Base-by-base conservation (phyloP, 345 rosid species). In the Syzygium oleosum region DNA sequence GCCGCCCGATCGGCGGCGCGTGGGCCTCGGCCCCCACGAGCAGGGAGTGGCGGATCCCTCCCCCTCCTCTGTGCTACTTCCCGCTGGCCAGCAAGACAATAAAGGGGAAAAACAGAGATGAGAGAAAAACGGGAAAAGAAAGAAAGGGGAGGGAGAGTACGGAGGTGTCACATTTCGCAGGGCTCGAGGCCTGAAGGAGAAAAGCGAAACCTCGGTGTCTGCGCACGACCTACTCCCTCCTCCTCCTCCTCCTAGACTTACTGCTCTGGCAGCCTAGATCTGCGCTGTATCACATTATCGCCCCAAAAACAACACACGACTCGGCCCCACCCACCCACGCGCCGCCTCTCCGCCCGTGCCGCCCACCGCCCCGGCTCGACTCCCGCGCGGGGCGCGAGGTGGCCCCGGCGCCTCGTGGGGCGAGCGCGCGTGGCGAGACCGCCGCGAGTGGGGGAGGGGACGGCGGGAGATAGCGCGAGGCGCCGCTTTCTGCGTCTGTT, bases 201-300 rank as follows among this genome's bases (percentile, higher is more conserved):
- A 73, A 73, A 73, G 83, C 83, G 83, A 38, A 38, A 21, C 83
- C 83, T 73, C 83, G 83, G 80, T 73, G 83, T 73, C 83, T 22
- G 83, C 15, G 83, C 49, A 21, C 21, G 38, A 73, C 61, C 61
- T 56, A 73, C 80, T 54, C 58, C 58, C 38, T 34, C 1, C n/a
- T n/a, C n/a, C n/a, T n/a, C n/a, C n/a, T n/a, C 46, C 46, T 43
- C 46, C 6, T 43, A 43, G 46, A 43, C 46, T 43, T 43, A 43
- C 46, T 73, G 21, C 80, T 38, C 80, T 22, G 25, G 5, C 29
- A 84, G 23, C 49, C 80, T 85, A 86, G 87, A 86, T 86, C 87
- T 86, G 55, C 77, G 87, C 87, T 86, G 87, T 61, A 86, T 59
- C 87, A 61, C 79, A 63, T 41, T 52, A 86, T 73, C 87, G 52